Base-by-base conservation (phyloP, 1,284 basidiomycete species). In the Pholiota adiposa region DNA sequence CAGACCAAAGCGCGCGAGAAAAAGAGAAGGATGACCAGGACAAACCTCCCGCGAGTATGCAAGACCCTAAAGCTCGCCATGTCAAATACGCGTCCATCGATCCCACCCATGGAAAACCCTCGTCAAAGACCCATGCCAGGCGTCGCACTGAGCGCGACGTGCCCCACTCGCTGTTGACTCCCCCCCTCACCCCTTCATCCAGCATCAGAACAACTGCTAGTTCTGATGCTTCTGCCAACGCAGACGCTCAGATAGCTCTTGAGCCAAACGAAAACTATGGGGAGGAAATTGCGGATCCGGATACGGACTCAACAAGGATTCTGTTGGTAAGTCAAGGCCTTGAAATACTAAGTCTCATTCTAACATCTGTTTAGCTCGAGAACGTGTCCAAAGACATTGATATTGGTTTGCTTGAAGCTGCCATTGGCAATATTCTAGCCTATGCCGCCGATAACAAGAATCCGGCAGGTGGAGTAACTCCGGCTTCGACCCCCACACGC, bases 151-250 rank as follows among this genome's bases (percentile, higher is more conserved):
- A 72, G 41, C 67, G 63, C 52, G 66, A 70, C 31, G 60, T 67
- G 33, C 64, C 69, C 11, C 73, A 78, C 44, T 69, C 77, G 33
- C 75, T 83, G 52, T 71, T 85, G 50, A 86, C 85, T 0, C 84
- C 84, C 33, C 85, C 84, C 8, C 76, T 85, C 40, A 86, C 84
- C 1, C 85, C 84, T 0, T 82, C 84, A 2, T 84, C 74, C 11
- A 76, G 74, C 51, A 72, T 75, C 44, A 65, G 65, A 29, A 73
- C 72, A 2, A 77, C 73, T 1, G 74, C 74, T 25, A 77, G 73
- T 57, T 62, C 40, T 1, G 56, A 66, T 7, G 72, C 73, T 19
- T 72, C 70, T 11, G 60, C 59, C 12, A 61, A 46, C 19, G 46
- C 34, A 19, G 51, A 52, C 19, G 62, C 60, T 21, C 67, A 62